Evolutionary conservation across 202 grass and related monocot genomes (phyloP), one percentile per base, ranked within the genome.

Genomic region (Brachypodium distachyon): DNA sequence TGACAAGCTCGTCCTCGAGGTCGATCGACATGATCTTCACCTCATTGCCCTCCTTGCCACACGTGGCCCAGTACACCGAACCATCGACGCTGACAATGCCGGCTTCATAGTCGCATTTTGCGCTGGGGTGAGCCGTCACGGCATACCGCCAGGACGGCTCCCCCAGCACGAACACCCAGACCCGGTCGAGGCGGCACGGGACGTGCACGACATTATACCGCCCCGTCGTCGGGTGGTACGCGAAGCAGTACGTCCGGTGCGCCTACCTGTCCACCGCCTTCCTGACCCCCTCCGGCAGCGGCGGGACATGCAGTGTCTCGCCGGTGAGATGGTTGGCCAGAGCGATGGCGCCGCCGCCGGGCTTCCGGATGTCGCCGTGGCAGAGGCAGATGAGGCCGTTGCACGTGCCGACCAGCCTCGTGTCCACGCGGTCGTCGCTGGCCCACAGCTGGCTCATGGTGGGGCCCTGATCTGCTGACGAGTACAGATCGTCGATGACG

Each of bases 381-480:
- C 6, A 21, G 18, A 40, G 7, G 61, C 61, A 64, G 17, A 64
- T 7, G 2, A 64, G 61, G 34, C 34, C 61, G 18, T 64, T 64
- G 61, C 61, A 64, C n/a, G 61, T 40, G 18, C n/a, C 33, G 7
- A 64, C 18, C 61, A 64, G 13, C 13, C 2, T 11, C 42, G 7
- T 3, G 18, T 17, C 18, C n/a, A n/a, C n/a, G n/a, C n/a, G n/a
- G n/a, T 1, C 6, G 26, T 1, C 3, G 3, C 18, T 2, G 0
- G 9, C 23, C 61, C 34, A 64, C 2, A 34, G 0, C 34, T 33
- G 12, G 5, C 9, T 16, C 3, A 36, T 3, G 2, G 3, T 42
- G 31, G 0, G 6, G 14, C 18, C 0, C 32, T 1, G 1, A 1
- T 1, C 2, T 3, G 38, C 5, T 40, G 5, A 9, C 9, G 10